Base-by-base conservation (phyloP, 805 yeast species). In the Suhomyces canberraensis region DNA sequence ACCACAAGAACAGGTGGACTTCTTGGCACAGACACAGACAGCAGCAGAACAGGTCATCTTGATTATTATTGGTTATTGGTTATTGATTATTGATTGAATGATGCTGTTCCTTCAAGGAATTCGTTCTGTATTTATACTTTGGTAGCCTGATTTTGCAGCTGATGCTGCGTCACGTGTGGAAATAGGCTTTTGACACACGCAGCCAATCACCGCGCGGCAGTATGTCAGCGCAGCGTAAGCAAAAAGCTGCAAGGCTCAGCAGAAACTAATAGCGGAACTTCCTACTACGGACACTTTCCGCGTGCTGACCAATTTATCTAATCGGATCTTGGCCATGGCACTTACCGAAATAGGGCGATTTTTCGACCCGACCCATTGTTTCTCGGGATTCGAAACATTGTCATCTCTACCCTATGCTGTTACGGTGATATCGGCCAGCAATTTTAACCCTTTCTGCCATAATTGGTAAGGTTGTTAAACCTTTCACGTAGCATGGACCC, bases 1-100 rank as follows among this genome's bases (percentile, higher is more conserved):
- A 14, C 80, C 81, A 58, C 84, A 78, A 16, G 84, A 77, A 62
- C 84, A 78, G 46, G 76, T 75, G 46, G 83, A 80, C 46, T 74
- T 75, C 43, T 71, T 56, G 47, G 84, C 81, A 53, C 83, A 78
- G 51, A 74, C 70, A 58, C 83, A 78, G 35, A 38, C 24, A 29
- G 40, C 26, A 45, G 49, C 42, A 22, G 49, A 42, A 36, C 49
- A 45, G 31, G 36, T 40, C 49, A 45, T 45, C 39, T 22, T 36
- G 27, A 15, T 25, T 33, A 24, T 24, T 15, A 9, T 13, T 13
- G 21, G 32, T 11, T 16, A 8, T 17, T 8, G 11, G 13, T 33
- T 15, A 8, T 25, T 15, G 16, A 17, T n/a, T 20, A 14, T 11
- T 8, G 26, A n/a, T 24, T 24, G 26, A 13, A 8, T 5, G 26